A percentile compares a stretch with the other conserved stretches of the same genome.
phyloP scores from a whole-genome alignment of 73 alveolate species.

The Tetrahymena malaccensis region DNA sequence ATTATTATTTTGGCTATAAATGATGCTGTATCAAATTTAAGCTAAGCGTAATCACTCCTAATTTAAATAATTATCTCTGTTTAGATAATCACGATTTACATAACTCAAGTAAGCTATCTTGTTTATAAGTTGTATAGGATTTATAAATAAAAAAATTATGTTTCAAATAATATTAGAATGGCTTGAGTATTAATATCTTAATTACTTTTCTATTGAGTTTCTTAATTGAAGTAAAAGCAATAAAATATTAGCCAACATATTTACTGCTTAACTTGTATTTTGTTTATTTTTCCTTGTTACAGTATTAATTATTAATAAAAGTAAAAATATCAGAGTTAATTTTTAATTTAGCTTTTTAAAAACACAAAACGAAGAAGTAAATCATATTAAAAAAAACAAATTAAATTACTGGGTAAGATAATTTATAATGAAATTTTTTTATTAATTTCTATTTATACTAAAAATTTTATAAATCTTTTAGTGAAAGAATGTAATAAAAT shows the following conservation, averaged over 20 bases:
- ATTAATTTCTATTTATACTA: too few species aligned
- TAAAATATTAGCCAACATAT: too few species aligned
- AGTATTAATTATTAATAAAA: too few species aligned
- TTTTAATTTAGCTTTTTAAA: not conserved
- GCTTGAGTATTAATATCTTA: not conserved
- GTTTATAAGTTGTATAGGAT: not conserved
- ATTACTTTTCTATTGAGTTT: too few species aligned
- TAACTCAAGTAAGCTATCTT: not conserved
- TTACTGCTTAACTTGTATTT: too few species aligned
- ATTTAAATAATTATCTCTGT: not conserved
- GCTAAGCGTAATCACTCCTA: not conserved
- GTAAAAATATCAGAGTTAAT: not conserved
- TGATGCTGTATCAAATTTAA: not conserved
- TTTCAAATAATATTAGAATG: not conserved
- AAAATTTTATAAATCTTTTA: too few species aligned
- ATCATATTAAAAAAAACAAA: too few species aligned
- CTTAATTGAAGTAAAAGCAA: too few species aligned
- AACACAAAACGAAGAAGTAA: not conserved
- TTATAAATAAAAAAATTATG: too few species aligned
- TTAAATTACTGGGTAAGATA: not conserved
- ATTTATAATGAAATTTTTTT: too few species aligned
- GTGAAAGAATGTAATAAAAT: too few species aligned
- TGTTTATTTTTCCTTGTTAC: not conserved
- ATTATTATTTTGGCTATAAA: not conserved
- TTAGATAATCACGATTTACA: too few species aligned